Evolutionary conservation across 2,329 filamentous ascomycete genomes (phyloP).

Genomic region (Claviceps sp.): DNA sequence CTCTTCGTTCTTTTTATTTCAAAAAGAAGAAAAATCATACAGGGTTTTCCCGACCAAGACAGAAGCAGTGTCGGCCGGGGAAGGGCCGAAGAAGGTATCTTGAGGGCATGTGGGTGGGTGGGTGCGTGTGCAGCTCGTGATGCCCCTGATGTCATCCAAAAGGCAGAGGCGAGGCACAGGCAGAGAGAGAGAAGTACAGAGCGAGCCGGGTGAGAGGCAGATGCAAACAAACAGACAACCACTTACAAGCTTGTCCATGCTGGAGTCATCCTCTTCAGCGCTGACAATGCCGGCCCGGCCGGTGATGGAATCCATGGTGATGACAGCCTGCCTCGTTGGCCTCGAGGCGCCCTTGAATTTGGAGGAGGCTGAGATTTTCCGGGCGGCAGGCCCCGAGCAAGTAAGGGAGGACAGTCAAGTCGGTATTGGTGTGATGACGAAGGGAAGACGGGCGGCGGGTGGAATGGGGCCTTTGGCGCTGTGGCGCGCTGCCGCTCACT

Average conservation of each 20-base stretch:
- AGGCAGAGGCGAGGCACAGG: neutral
- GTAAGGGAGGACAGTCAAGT: conserved; percentile 7
- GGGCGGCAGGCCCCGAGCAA: conserved; percentile 5
- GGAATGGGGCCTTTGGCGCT: neutral
- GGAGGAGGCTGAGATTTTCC: conserved; percentile 6
- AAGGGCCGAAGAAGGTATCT: neutral
- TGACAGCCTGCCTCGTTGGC: conserved; percentile 8
- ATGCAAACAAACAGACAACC: neutral
- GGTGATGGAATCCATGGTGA: conserved; percentile 28
- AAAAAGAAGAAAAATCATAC: neutral
- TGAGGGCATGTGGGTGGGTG: conserved; percentile 5
- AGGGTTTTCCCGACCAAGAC: neutral
- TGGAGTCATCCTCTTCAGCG: conserved; percentile 35
- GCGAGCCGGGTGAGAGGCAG: conserved; percentile 3
- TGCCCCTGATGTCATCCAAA: conserved; percentile 3
- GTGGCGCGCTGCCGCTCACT: no score
- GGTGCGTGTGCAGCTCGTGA: conserved; percentile 3
- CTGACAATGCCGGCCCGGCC: conserved; percentile 46
- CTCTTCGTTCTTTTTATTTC: neutral
- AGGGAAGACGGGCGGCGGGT: neutral
- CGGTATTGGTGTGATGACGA: conserved; percentile 8
- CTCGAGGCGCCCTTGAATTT: conserved; percentile 3
- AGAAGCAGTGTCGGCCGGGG: neutral
- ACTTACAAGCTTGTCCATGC: conserved; percentile 48
- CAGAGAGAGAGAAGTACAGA: neutral